phyloP scores from a whole-genome alignment of 352 stramenopile species.

The Lagenidium giganteum region DNA sequence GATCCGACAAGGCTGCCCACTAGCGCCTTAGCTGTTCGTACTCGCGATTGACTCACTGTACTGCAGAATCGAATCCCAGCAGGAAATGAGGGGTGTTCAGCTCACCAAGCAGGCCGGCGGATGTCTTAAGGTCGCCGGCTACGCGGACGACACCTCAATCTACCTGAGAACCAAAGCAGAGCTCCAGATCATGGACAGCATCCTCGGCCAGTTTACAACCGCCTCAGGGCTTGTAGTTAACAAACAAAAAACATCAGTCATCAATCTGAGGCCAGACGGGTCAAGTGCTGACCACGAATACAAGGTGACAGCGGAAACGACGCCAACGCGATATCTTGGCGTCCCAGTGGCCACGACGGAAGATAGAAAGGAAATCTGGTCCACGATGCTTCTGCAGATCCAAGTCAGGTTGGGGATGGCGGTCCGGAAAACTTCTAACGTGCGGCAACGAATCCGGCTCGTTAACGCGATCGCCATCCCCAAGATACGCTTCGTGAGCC shows the following conservation, averaged over 20 bases:
- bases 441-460: neutral
- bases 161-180: neutral
- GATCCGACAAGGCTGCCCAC: conserved; percentile 7
- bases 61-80: too few relatives aligned
- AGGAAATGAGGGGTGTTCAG: too few relatives aligned
- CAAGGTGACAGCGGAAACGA: neutral
- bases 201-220: neutral
- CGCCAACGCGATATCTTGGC: conserved; percentile 4
- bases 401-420: neutral
- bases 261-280: neutral
- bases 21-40: conserved; percentile 12
- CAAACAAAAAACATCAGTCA: neutral
- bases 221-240: neutral
- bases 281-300: neutral
- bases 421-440: conserved; percentile 2
- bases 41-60: conserved; percentile 10
- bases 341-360: neutral
- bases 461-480: conserved; percentile 5
- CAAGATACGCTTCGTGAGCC: conserved; percentile 5
- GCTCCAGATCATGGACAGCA: neutral
- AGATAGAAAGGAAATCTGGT: neutral
- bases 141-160: conserved; percentile 9
- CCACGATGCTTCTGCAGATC: neutral
- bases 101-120: too few relatives aligned
- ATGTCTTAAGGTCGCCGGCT: conserved; percentile 1